Conservation (phyloP, 2,329 filamentous ascomycete genomes). For the Nakataea oryzae region DNA sequence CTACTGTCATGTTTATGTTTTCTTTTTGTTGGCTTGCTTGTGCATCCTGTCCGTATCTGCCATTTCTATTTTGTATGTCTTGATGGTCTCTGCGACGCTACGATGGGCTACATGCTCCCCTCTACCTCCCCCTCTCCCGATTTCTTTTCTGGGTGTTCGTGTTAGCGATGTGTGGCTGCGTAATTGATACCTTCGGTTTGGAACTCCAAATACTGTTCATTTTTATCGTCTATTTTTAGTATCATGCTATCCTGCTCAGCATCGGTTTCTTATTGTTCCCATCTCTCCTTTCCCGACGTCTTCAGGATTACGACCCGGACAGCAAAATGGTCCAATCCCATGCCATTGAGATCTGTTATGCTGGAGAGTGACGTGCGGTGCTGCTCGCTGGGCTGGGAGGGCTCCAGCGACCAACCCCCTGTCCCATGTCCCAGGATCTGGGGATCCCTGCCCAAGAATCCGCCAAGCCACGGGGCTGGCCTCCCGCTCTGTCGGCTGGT, state of each 20-base stretch:
- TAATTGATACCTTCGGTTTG: no score
- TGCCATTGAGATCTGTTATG: no score
- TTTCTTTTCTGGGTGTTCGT: not conserved
- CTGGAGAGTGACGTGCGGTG: no score
- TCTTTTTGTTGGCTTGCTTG: no score
- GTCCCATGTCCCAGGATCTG: not conserved
- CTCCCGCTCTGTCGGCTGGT: not conserved
- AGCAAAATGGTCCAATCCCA: no score
- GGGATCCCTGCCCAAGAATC: not conserved
- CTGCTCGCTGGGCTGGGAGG: not conserved
- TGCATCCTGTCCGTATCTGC: no score
- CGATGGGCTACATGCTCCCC: no score
- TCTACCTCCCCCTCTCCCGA: not conserved
- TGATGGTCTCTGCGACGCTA: no score
- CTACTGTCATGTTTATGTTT: not conserved
- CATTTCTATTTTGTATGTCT: no score
- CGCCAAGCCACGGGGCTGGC: not conserved
- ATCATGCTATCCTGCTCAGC: not conserved
- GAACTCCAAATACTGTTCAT: not conserved
- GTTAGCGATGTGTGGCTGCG: not conserved
- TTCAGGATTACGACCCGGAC: no score
- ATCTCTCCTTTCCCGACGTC: no score
- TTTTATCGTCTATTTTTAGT: not conserved
- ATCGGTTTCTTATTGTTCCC: no score
- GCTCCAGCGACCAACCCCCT: not conserved